These are phyloP conservation scores for Emmonsiellopsis sp. DNA, from an alignment of 2,329 filamentous ascomycete species.

Conservation along the genomic window DNA sequence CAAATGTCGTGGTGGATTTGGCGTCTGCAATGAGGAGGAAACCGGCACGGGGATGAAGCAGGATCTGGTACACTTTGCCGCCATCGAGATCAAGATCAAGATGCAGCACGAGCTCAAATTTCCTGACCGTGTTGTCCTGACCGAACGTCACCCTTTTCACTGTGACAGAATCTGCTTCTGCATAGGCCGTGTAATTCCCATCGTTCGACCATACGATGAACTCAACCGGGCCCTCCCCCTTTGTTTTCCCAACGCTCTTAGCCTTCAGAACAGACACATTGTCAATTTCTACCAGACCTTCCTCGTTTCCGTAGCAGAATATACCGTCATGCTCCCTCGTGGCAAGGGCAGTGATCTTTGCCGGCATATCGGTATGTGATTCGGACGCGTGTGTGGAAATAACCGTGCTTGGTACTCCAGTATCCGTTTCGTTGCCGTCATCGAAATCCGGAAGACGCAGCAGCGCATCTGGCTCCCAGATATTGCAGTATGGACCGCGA, in stretches of 20 bases:
- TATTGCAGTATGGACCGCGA: slow-evolving; percentile 11
- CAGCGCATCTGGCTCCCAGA: slow-evolving; percentile 21
- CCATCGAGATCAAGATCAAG: neutral
- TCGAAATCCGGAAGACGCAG: slow-evolving; percentile 13
- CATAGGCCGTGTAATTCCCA: neutral
- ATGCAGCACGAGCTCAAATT: neutral
- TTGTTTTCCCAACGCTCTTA: neutral
- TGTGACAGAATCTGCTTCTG: neutral
- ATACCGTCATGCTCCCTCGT: neutral
- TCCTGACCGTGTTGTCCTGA: neutral
- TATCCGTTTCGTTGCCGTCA: slow-evolving; percentile 6
- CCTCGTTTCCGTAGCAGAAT: neutral
- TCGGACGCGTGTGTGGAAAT: neutral
- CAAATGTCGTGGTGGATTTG: neutral
- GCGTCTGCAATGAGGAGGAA: neutral
- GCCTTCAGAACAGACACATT: neutral
- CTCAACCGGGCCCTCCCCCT: neutral
- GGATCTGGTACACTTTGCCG: neutral
- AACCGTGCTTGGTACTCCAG: neutral
- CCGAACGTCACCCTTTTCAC: neutral
- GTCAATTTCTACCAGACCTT: neutral
- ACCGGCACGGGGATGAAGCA: neutral
- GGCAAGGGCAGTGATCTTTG: neutral
- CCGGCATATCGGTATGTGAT: neutral
- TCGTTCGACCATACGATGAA: neutral